Conservation (phyloP, 2,329 filamentous ascomycete genomes). For the Ophiostoma ulmi region DNA sequence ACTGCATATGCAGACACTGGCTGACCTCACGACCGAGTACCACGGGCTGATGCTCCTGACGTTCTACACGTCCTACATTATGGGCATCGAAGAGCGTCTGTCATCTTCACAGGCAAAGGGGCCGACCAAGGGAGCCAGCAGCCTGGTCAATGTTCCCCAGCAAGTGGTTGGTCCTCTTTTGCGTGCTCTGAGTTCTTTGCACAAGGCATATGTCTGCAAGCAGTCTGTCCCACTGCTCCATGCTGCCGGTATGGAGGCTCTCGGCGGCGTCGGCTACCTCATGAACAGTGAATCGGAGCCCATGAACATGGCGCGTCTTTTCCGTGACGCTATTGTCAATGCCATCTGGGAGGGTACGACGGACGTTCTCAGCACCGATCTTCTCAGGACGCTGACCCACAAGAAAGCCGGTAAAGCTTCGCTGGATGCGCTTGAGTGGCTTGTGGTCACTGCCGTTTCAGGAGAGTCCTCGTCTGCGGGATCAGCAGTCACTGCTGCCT, state of each 20-base stretch:
- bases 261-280: slow-evolving; percentile 63
- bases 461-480: not conserved
- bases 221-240: slow-evolving; percentile 46
- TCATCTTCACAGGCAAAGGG: slow-evolving; percentile 26
- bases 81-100: slow-evolving; percentile 47
- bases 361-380: slow-evolving; percentile 58
- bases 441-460: slow-evolving; percentile 32
- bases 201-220: slow-evolving; percentile 55
- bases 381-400: slow-evolving; percentile 46
- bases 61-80: slow-evolving; percentile 49
- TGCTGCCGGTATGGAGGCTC: slow-evolving; percentile 55
- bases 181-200: slow-evolving; percentile 53
- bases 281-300: slow-evolving; percentile 56
- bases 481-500: slow-evolving; percentile 33
- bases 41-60: slow-evolving; percentile 52
- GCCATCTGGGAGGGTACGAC: slow-evolving; percentile 63
- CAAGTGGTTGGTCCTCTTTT: slow-evolving; percentile 42
- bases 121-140: not conserved
- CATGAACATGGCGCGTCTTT: slow-evolving; percentile 61
- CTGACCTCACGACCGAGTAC: slow-evolving; percentile 52
- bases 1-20: slow-evolving; percentile 55
- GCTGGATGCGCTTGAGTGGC: slow-evolving; percentile 41
- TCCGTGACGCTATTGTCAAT: slow-evolving; percentile 59
- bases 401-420: slow-evolving; percentile 36
- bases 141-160: slow-evolving; percentile 22